Conservation (phyloP, 2,329 filamentous ascomycete genomes). For the Cytospora chrysosperma region DNA sequence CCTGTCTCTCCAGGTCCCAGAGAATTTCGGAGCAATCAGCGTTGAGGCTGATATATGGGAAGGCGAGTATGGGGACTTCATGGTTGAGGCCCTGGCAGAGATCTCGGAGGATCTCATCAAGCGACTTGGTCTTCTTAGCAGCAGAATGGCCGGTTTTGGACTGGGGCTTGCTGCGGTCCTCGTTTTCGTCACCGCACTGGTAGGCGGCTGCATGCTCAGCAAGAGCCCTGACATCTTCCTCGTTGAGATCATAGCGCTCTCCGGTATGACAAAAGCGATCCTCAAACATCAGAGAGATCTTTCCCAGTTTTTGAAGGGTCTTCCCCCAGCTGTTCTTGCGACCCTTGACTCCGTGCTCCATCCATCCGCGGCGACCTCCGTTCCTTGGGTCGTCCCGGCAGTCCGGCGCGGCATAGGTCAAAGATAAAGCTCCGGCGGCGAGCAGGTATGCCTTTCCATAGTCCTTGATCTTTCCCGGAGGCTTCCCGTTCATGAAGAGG, state of each 20-base stretch:
- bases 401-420: constrained; percentile 8
- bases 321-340: constrained; percentile 1
- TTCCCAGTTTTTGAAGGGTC: constrained; percentile 3
- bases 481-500: constrained; percentile 6
- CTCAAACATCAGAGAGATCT: constrained; percentile 11
- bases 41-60: constrained; percentile 9
- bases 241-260: constrained; percentile 7
- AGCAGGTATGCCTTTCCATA: constrained; percentile 3
- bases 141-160: neutral
- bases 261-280: constrained; percentile 7
- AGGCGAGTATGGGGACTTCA: neutral
- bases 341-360: neutral
- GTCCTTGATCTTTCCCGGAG: neutral
- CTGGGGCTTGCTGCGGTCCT: neutral
- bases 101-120: constrained; percentile 2
- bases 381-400: constrained; percentile 1
- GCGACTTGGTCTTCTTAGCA: neutral
- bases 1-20: neutral
- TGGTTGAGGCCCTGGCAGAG: constrained; percentile 4
- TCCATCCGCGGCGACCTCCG: neutral
- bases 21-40: neutral
- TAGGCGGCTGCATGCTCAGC: constrained; percentile 4
- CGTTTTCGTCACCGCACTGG: neutral
- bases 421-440: neutral
- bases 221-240: constrained; percentile 5